Evolutionary conservation across 2,329 filamentous ascomycete genomes (phyloP), one percentile per base, ranked within the genome.

Genomic region (Diplodia corticola): DNA sequence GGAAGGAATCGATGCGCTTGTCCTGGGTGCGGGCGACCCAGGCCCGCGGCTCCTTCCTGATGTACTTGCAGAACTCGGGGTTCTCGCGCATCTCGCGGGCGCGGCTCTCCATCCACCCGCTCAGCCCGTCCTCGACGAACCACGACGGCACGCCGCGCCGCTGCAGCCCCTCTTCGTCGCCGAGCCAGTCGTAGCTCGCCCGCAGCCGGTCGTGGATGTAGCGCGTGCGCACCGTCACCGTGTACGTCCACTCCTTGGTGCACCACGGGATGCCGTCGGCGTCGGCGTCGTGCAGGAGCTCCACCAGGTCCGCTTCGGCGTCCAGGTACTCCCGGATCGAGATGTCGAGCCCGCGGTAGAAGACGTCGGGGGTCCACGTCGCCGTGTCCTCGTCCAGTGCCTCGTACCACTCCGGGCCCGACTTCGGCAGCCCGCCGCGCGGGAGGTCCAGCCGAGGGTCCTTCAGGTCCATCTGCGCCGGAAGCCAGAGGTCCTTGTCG

Each of bases 401-500:
- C n/a, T 61, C 57, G 57, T 35, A 61, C 57, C 57, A 61, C 40
- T 49, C 57, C 26, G 12, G 26, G 28, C 49, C 57, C 10, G 44
- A n/a, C 57, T 61, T 61, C 17, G 57, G 28, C n/a, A 61, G 57
- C 9, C 57, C 57, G n/a, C 57, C 57, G n/a, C 57, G 57, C 4
- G 40, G 57, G 5, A 61, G 40, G 57, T 61, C 57, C 26, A 61
- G 28, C 1, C 57, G 40, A 10, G 57, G 5, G n/a, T 61, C 40
- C n/a, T 49, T 61, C 40, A 24, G 20, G 57, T 49, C 40, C 28
- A 61, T 49, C 24, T 61, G 57, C 5, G 57, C 57, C n/a, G 44
- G 5, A 28, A 61, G 48, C 57, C 57, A 61, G 26, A 61, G 57
- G 44, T 61, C 57, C 57, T 61, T 61, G 57, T 61, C 57, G 44